phyloP scores from a whole-genome alignment of 2,329 filamentous ascomycete species.

The Paecilomyces niveus region DNA sequence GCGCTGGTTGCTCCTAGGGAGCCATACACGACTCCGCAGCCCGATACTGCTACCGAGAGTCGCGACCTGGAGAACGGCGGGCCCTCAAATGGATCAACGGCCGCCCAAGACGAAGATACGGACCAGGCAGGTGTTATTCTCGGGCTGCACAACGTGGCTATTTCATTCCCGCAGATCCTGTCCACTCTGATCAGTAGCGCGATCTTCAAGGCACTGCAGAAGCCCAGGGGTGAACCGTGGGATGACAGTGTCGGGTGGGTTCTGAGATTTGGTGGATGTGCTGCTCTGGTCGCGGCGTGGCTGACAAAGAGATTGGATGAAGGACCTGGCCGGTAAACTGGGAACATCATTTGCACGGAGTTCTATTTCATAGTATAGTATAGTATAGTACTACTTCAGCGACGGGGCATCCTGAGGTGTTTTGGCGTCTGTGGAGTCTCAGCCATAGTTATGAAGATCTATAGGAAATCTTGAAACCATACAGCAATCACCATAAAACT shows the following conservation, averaged over 20 bases:
- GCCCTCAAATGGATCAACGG: slow-evolving; percentile 12
- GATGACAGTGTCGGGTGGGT: slow-evolving; percentile 86
- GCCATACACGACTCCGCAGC: slow-evolving; percentile 1
- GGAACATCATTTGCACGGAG: not conserved
- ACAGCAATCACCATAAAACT: too few relatives aligned
- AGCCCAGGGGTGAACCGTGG: slow-evolving; percentile 73
- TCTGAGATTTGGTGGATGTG: slow-evolving; percentile 72
- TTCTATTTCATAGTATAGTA: not conserved
- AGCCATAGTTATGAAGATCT: too few relatives aligned
- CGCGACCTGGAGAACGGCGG: slow-evolving; percentile 19
- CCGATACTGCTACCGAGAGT: slow-evolving; percentile 1
- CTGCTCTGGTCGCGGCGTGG: slow-evolving; percentile 68
- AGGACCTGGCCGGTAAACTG: slow-evolving; percentile 26
- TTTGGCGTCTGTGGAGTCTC: too few relatives aligned
- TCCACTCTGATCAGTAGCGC: slow-evolving; percentile 77
- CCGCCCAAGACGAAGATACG: slow-evolving; percentile 40
- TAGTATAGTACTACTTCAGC: not conserved
- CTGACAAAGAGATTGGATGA: slow-evolving; percentile 64
- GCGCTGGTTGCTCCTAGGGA: slow-evolving; percentile 18
- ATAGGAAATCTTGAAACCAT: too few relatives aligned
- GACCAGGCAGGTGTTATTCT: slow-evolving; percentile 86
- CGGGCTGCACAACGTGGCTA: slow-evolving; percentile 91
- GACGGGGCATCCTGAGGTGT: too few relatives aligned
- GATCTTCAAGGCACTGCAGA: slow-evolving; percentile 81
- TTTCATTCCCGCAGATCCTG: slow-evolving; percentile 84